phyloP scores from a whole-genome alignment of 345 rosid genomes.

The Eutrema japonicum region DNA sequence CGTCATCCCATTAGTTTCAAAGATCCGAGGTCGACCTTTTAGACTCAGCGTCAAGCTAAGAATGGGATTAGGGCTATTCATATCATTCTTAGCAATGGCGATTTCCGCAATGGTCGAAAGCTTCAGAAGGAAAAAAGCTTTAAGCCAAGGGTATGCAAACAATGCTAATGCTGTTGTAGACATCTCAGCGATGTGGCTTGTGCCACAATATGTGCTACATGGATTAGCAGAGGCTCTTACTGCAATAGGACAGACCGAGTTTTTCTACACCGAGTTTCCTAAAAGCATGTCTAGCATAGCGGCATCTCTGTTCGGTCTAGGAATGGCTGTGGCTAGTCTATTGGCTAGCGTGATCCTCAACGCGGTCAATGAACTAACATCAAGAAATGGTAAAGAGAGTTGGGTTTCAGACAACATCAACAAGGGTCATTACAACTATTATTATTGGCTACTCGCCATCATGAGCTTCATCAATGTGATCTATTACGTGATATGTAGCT shows the following conservation, averaged over 20 bases:
- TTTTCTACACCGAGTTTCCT: constrained; percentile 79
- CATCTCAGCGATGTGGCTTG: constrained; percentile 85
- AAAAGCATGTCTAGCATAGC: constrained; percentile 81
- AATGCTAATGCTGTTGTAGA: constrained; percentile 46
- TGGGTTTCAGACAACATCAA: constrained; percentile 80
- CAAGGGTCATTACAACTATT: constrained; percentile 71
- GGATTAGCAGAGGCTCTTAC: constrained; percentile 79
- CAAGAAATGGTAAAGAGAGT: constrained; percentile 53
- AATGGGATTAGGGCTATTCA: constrained; percentile 72
- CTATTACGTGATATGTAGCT: constrained; percentile 65
- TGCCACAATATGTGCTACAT: constrained; percentile 62
- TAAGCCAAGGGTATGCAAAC: constrained; percentile 55
- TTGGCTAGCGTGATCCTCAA: constrained; percentile 62
- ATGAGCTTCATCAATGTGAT: constrained; percentile 62
- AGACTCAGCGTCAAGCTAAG: constrained; percentile 58
- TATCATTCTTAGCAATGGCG: constrained; percentile 65
- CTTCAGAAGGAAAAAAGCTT: constrained; percentile 60
- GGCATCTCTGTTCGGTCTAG: constrained; percentile 60
- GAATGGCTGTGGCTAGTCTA: constrained; percentile 67
- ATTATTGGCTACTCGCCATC: constrained; percentile 70
- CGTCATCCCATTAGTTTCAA: constrained; percentile 69
- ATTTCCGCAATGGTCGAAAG: constrained; percentile 64
- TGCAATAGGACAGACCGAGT: constrained; percentile 76
- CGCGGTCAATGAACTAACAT: constrained; percentile 46
- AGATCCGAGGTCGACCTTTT: constrained; percentile 60